A percentile compares a stretch with the other conserved stretches of the same genome.
Evolutionary conservation across 768 basidiomycete species (phyloP).

Genomic region (Rhizopogon vulgaris): DNA sequence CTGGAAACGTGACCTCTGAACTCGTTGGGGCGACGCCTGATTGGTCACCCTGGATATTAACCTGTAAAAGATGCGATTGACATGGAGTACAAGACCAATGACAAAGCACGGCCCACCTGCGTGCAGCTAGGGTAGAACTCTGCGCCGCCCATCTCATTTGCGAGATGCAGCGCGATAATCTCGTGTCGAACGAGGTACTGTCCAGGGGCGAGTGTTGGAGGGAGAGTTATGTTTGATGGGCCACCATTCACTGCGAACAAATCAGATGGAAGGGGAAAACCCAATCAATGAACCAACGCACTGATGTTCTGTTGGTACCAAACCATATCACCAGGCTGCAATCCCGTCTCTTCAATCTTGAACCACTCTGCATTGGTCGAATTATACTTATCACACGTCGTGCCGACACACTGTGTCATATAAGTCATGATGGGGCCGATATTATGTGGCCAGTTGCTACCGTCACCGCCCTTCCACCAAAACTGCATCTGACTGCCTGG

Average conservation of each 20-base stretch:
- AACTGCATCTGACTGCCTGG: slow-evolving; percentile 53
- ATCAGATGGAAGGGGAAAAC: neutral
- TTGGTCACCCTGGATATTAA: slow-evolving; percentile 49
- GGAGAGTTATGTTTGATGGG: slow-evolving; percentile 37
- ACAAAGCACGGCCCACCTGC: slow-evolving; percentile 23
- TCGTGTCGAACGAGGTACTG: slow-evolving; percentile 77
- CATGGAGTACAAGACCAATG: neutral
- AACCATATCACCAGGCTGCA: slow-evolving; percentile 25
- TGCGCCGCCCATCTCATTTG: slow-evolving; percentile 48
- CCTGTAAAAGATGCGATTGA: slow-evolving; percentile 22
- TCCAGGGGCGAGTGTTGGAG: slow-evolving; percentile 51
- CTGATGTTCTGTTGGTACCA: slow-evolving; percentile 55
- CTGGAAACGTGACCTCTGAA: slow-evolving; percentile 63
- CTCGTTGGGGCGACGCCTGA: slow-evolving; percentile 38
- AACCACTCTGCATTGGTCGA: slow-evolving; percentile 60
- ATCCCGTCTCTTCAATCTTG: slow-evolving; percentile 57
- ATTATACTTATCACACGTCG: slow-evolving; percentile 56
- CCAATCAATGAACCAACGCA: slow-evolving; percentile 21
- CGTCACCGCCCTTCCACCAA: slow-evolving; percentile 47
- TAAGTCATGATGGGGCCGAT: slow-evolving; percentile 72
- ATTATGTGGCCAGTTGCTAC: slow-evolving; percentile 45
- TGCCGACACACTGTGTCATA: slow-evolving; percentile 55
- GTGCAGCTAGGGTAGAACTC: slow-evolving; percentile 79
- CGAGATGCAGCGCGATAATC: slow-evolving; percentile 73
- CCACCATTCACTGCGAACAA: slow-evolving; percentile 31